Conservation (phyloP, 306 rosid species). For the Inga leiocalycina region DNA sequence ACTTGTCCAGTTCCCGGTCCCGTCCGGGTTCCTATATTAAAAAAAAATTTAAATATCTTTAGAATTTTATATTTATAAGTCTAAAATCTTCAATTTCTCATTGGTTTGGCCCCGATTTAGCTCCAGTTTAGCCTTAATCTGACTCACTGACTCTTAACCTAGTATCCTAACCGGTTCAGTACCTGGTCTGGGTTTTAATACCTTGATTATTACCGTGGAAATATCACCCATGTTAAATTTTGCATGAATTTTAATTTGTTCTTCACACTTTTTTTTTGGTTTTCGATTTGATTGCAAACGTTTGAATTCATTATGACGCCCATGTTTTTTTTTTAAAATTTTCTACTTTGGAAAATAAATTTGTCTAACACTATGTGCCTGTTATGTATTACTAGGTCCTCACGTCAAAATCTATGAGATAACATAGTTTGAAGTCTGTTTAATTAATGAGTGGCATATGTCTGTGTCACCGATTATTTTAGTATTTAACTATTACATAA, state of each 20-base stretch:
- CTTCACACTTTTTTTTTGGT: neutral
- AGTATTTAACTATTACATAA: neutral
- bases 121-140: no score
- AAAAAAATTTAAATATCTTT: no score
- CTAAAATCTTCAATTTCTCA: no score
- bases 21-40: no score
- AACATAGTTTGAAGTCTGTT: neutral
- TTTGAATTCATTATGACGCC: neutral
- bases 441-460: neutral
- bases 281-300: neutral
- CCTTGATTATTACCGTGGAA: neutral
- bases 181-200: no score
- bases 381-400: neutral
- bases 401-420: neutral
- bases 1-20: no score
- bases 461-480: neutral
- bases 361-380: neutral
- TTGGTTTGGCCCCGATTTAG: no score
- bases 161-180: no score
- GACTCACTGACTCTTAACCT: no score
- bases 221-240: neutral
- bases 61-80: no score
- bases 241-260: neutral
- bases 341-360: neutral
- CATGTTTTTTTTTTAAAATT: no score